Evolutionary conservation across 2,329 filamentous ascomycete species (phyloP), one percentile per base, ranked within the genome.

Genomic region (Pseudogymnoascus sp.): DNA sequence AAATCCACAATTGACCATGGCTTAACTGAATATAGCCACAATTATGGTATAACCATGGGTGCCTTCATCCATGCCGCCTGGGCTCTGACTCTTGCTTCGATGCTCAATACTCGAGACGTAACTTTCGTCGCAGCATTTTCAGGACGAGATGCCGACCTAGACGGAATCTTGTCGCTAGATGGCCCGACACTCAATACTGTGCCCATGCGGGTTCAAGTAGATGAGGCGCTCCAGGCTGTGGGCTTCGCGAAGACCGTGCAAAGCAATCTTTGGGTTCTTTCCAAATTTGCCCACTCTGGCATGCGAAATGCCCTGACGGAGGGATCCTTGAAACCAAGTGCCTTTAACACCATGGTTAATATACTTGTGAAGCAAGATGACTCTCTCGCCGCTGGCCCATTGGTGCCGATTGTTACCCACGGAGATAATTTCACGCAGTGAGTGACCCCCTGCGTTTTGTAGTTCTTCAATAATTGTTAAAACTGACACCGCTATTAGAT

Each of bases 31-130:
- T 56, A 56, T 56, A 56, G 28, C n/a, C 59, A 38, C 28, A 23
- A n/a, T 10, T 60, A 42, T 21, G 59, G 59, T 23, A 23, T 60
- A 25, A 60, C 59, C 18, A 60, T 60, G 35, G 33, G 35, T 25
- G 25, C 59, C 11, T 25, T 60, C 18, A 25, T 42, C n/a, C 59
- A 42, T 31, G 59, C 59, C 28, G 75, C 75, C 1, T 77, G 75
- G 76, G 74, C 74, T 10, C 11, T 56, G 18, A 56, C 50, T 14
- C 50, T 56, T 33, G 50, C 50, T 33, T 56, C 50, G n/a, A 56
- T 56, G 1, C 50, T 56, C 50, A 56, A 56, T 56, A 56, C 50
- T 21, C n/a, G n/a, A 14, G 50, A 62, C 25, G 42, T 62, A 35
- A 50, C 61, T 14, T 62, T 62, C 31, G 42, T 53, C 4, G 50